phyloP scores from a whole-genome alignment of 768 basidiomycete genomes.

The Leccinum sublutescens region DNA sequence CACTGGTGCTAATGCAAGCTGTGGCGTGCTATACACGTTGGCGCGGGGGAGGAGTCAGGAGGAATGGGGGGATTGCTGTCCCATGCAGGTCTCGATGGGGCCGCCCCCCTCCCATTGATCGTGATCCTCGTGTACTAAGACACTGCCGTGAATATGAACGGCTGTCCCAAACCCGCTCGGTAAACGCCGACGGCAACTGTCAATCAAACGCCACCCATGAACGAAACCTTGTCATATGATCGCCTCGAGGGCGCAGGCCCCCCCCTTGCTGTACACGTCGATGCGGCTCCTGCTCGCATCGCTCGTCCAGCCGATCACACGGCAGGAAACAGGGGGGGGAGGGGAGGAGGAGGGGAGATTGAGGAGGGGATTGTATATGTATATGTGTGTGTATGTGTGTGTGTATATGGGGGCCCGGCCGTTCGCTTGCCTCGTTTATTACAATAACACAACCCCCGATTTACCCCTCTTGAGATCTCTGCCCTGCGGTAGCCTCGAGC shows the following conservation, averaged over 20 bases:
- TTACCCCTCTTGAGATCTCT: neutral
- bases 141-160: constrained; percentile 12
- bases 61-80: neutral
- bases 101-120: constrained; percentile 3
- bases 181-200: constrained; percentile 19
- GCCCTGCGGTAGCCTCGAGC: neutral
- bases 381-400: neutral
- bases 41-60: neutral
- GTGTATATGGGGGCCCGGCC: neutral
- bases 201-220: constrained; percentile 21
- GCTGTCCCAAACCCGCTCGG: constrained; percentile 10
- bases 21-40: constrained; percentile 12
- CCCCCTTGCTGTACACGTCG: constrained; percentile 11
- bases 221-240: constrained; percentile 26
- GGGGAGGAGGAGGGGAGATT: neutral
- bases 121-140: constrained; percentile 12
- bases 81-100: neutral
- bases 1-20: neutral
- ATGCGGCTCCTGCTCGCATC: neutral
- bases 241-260: constrained; percentile 17
- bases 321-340: neutral
- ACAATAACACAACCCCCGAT: neutral
- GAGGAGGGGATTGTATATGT: neutral
- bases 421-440: neutral
- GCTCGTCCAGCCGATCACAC: constrained; percentile 9